Conservation (phyloP, 1,284 basidiomycete genomes). For the Anthracocystis walkeri region DNA sequence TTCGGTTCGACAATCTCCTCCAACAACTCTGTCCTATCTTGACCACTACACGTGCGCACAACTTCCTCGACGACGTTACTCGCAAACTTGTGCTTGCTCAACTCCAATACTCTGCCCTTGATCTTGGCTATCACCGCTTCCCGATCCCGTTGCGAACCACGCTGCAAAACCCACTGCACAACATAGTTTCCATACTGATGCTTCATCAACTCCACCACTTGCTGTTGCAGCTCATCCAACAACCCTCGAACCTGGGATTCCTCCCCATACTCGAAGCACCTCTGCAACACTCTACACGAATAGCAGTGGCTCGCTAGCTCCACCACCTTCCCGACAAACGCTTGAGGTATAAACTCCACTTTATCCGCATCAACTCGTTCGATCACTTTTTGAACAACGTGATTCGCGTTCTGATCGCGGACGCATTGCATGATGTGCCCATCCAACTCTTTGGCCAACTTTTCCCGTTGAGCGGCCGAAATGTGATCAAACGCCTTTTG, state of each 20-base stretch:
- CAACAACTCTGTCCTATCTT: conserved; percentile 78
- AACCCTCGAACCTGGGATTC: conserved; percentile 77
- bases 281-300: conserved; percentile 93
- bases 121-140: conserved; percentile 79
- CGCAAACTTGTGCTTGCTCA: conserved; percentile 84
- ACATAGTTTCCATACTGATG: conserved; percentile 81
- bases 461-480: conserved; percentile 32
- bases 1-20: conserved; percentile 80
- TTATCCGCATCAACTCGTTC: conserved; percentile 75
- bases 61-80: conserved; percentile 98
- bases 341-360: conserved; percentile 79
- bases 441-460: conserved; percentile 77
- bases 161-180: conserved; percentile 90
- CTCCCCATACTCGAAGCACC: conserved; percentile 81
- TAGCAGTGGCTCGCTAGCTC: conserved; percentile 90
- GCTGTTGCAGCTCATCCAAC: conserved; percentile 85
- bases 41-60: conserved; percentile 76
- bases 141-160: conserved; percentile 80
- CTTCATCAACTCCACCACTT: conserved; percentile 71
- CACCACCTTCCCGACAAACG: conserved; percentile 85
- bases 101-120: conserved; percentile 80
- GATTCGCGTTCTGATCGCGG: conserved; percentile 93
- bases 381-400: conserved; percentile 76
- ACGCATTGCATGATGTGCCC: conserved; percentile 86
- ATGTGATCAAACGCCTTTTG: conserved; percentile 75